A percentile compares a stretch with the other conserved stretches of the same genome.
Evolutionary conservation across 108 stramenopile genomes (phyloP).

Genomic region (Cyclotella choctawhatcheeana): DNA sequence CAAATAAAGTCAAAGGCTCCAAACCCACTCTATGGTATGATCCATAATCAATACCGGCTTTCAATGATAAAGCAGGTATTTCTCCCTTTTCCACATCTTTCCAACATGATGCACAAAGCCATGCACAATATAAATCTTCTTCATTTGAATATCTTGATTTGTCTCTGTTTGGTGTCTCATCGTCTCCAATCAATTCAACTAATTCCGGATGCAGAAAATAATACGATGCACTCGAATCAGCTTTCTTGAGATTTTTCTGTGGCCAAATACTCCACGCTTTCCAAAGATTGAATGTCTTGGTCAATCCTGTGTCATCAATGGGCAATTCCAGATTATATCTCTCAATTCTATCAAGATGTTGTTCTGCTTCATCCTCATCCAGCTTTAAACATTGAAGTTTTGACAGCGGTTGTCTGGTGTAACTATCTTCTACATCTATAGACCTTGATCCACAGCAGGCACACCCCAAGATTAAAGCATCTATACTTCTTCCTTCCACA

Average conservation of each 20-base stretch:
- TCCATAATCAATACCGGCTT: slow-evolving; percentile 16
- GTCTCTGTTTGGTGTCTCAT: not conserved
- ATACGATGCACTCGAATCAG: not conserved
- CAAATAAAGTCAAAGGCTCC: not conserved
- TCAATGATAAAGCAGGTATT: not conserved
- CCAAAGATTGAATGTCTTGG: not conserved
- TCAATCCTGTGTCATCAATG: not conserved
- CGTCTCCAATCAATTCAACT: too few species aligned
- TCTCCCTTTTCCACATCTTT: not conserved
- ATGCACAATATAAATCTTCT: not conserved
- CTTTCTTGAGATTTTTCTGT: not conserved
- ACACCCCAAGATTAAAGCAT: not conserved
- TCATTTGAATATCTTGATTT: not conserved
- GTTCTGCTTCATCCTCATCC: not conserved
- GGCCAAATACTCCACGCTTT: not conserved
- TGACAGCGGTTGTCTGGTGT: not conserved
- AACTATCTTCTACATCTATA: not conserved
- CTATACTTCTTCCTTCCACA: not conserved
- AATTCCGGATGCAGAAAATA: slow-evolving; percentile 19
- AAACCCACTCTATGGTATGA: slow-evolving; percentile 8
- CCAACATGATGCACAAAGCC: not conserved
- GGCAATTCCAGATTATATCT: not conserved
- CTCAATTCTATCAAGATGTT: not conserved
- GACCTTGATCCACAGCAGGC: not conserved
- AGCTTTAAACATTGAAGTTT: not conserved